Base-by-base conservation (phyloP, 2,329 filamentous ascomycete species). In the Epichloe gansuensis region DNA sequence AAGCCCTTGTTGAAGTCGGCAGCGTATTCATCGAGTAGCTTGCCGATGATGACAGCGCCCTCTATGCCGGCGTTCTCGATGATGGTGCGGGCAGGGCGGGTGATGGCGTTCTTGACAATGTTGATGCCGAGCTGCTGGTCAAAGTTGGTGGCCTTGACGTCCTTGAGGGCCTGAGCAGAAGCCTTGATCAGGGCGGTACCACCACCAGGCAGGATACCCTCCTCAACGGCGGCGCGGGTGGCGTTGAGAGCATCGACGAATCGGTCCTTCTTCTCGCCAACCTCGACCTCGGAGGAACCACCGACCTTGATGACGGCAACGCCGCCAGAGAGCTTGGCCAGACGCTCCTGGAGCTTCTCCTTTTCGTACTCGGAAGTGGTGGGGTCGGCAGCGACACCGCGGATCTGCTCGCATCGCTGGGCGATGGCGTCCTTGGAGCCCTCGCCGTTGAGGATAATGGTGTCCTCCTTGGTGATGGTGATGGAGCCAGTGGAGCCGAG, bases 381-480 rank as follows among this genome's bases (percentile, higher is more conserved):
- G 59, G 91, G 86, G 75, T 98, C 93, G 57, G 77, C 80, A 77
- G 96, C 95, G 73, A 97, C 89, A 61, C 91, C 90, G 62, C 93
- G 90, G 73, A 98, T 98, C 79, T 98, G 93, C 76, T 98, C 93
- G 74, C 93, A 97, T 69, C 93, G 87, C 79, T 96, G 89, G 59
- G 87, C 74, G 64, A 98, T 94, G 60, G 80, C 71, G 67, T 98
- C 93, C 81, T 97, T 96, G 84, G 76, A 85, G 58, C 93, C 93
- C 66, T 95, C 89, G 53, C 93, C 93, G 72, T 98, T 98, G 57
- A 98, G 82, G 67, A 98, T 84, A 71, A 98, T 96, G 63, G 93
- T 98, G 74, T 98, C 93, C 76, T 98, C 93, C 82, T 98, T 98
- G 71, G 93, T 98, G 75, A 98, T 97, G 70, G 93, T 97, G 76